Base-by-base conservation (phyloP, 768 basidiomycete genomes). In the Sporobolomyces roseus region DNA sequence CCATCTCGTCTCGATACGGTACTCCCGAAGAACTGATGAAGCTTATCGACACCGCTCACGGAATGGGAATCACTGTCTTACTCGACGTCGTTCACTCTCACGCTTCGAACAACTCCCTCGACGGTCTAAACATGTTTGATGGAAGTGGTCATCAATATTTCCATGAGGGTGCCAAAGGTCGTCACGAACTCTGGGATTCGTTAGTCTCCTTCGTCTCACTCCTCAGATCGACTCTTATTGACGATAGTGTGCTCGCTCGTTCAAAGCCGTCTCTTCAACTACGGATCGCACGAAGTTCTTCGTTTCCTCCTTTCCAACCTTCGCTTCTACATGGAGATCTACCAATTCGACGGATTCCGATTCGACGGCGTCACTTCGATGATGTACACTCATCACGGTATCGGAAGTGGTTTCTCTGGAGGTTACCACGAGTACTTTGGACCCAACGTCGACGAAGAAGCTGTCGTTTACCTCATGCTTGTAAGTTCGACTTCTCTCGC, bases 351-450 rank as follows among this genome's bases (percentile, higher is more conserved):
- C 75, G 96, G 96, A 16, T 99, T 97, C 85, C 83, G 96, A 49
- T 99, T 99, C 77, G 96, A 99, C 74, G 96, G 96, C 32, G 96
- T 99, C 54, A 99, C 96, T 5, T 93, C 91, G 77, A 98, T 98
- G 94, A 93, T 99, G 91, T 99, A 97, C 80, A 81, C 85, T 59
- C 96, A 99, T 77, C 96, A 98, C 79, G 96, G 96, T 14, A 98
- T 98, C 74, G 94, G 94, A 21, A 85, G 93, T 12, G 96, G 94
- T 23, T 99, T 99, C 81, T 94, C 92, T 48, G 93, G 94, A 32
- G 93, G 91, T 17, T 99, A 99, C 79, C 90, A 96, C 77, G 96
- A 99, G 79, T 99, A 99, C 80, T 99, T 97, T 78, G 94, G 93
- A 19, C 81, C 85, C 38, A 81, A 80, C 17, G 88, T 88, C 25